These are phyloP conservation scores for Candida manassasensis DNA, from an alignment of 805 yeast species.

Conservation along the genomic window DNA sequence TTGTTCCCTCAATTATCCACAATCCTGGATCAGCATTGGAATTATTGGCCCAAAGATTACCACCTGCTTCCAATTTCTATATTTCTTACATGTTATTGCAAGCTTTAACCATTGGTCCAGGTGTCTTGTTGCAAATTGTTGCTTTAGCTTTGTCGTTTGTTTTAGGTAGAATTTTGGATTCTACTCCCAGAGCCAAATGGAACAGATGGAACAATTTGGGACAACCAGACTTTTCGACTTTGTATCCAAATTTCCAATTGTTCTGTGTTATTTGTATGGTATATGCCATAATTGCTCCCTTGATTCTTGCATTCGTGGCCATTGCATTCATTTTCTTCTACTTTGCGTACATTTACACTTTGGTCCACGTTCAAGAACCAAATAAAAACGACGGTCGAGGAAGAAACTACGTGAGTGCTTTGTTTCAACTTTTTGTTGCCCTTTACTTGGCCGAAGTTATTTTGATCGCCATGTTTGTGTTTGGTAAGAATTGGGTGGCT, in stretches of 20 bases:
- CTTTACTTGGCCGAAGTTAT: slow-evolving; percentile 68
- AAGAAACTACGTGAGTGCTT: slow-evolving; percentile 64
- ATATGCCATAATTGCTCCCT: slow-evolving; percentile 77
- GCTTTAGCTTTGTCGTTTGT: slow-evolving; percentile 66
- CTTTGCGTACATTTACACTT: slow-evolving; percentile 57
- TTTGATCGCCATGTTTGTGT: slow-evolving; percentile 65
- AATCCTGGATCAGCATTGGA: slow-evolving; percentile 71
- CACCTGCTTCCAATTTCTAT: slow-evolving; percentile 88
- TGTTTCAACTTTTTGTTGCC: slow-evolving; percentile 69
- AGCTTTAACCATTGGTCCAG: slow-evolving; percentile 78
- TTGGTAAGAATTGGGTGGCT: slow-evolving; percentile 76
- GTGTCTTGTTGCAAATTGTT: slow-evolving; percentile 69
- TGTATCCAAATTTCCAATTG: slow-evolving; percentile 74
- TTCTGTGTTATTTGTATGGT: slow-evolving; percentile 67
- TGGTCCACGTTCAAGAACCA: slow-evolving; percentile 60
- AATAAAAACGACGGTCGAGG: slow-evolving; percentile 61
- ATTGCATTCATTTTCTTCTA: slow-evolving; percentile 54
- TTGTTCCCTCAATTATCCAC: slow-evolving; percentile 62
- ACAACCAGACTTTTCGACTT: slow-evolving; percentile 74
- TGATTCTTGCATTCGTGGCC: slow-evolving; percentile 62
- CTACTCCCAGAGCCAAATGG: slow-evolving; percentile 93
- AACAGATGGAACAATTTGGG: slow-evolving; percentile 60
- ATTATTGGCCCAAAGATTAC: slow-evolving; percentile 70
- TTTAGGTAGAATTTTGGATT: slow-evolving; percentile 67
- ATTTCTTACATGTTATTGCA: slow-evolving; percentile 75